Evolutionary conservation across 2,329 filamentous ascomycete genomes (phyloP).

Genomic region (Diaporthe sp.): DNA sequence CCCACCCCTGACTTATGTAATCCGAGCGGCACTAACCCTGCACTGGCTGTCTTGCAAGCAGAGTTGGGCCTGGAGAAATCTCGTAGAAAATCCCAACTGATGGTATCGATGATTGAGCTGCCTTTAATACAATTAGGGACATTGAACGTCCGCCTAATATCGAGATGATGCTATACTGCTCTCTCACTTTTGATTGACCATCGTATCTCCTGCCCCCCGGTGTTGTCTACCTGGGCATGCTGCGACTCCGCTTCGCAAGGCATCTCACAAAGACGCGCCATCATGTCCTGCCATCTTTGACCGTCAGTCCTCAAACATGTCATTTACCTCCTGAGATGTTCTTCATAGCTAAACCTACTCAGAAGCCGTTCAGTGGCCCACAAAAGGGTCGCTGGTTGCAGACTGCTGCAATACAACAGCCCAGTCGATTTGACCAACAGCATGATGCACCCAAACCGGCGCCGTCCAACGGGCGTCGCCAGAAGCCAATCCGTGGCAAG

Average conservation of each 20-base stretch:
- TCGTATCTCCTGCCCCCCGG: not conserved
- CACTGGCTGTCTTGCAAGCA: not conserved
- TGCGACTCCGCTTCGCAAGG: conserved; percentile 28
- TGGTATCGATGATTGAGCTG: not conserved
- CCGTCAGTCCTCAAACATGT: not conserved
- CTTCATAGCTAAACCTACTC: not conserved
- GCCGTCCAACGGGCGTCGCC: not conserved
- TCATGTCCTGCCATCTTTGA: conserved; percentile 1
- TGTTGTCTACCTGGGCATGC: conserved; percentile 23
- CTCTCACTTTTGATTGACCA: not conserved
- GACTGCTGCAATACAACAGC: not conserved
- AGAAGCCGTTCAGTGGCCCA: not conserved
- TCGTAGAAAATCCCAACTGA: not conserved
- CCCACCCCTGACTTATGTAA: conserved; percentile 5
- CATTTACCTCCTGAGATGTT: too few species aligned
- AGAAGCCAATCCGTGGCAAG: not conserved
- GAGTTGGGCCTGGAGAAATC: not conserved
- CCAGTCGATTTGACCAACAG: not conserved
- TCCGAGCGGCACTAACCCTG: not conserved
- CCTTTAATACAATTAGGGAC: not conserved
- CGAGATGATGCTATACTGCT: conserved; percentile 1
- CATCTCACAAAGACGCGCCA: conserved; percentile 16
- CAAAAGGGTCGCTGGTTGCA: not conserved
- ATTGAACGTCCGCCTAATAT: not conserved
- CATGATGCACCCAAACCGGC: not conserved